These are phyloP conservation scores for Epichloe glyceriae DNA, from an alignment of 2,329 filamentous ascomycete species.

Conservation along the genomic window DNA sequence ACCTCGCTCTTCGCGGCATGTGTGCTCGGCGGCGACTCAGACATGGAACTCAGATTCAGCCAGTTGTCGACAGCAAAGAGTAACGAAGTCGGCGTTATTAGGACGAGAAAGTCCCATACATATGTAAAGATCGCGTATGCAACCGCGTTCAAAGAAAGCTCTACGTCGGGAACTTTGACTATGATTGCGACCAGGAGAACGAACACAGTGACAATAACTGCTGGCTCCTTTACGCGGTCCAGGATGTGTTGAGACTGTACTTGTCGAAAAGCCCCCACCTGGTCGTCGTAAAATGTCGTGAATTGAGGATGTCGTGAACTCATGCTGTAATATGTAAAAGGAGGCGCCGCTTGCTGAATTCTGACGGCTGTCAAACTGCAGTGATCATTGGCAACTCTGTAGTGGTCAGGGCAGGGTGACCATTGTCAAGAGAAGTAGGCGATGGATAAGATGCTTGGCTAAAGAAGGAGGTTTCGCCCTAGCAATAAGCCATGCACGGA, in stretches of 20 bases:
- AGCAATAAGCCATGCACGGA: not conserved
- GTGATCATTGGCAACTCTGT: slow-evolving; percentile 4
- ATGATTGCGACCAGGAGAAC: slow-evolving; percentile 20
- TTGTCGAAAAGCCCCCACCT: slow-evolving; percentile 20
- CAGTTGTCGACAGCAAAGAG: slow-evolving; percentile 44
- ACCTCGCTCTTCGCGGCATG: slow-evolving; percentile 51
- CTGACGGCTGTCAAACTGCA: slow-evolving; percentile 9
- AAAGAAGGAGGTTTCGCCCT: not conserved
- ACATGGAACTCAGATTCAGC: slow-evolving; percentile 34
- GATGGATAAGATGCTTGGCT: not conserved
- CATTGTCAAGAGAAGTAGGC: slow-evolving; percentile 8
- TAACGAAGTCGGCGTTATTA: slow-evolving; percentile 40
- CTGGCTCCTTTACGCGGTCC: slow-evolving; percentile 22
- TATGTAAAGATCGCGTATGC: slow-evolving; percentile 24
- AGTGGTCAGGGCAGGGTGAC: slow-evolving; percentile 7
- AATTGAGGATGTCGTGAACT: slow-evolving; percentile 20
- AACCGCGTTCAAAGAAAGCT: slow-evolving; percentile 17
- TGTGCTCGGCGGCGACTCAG: slow-evolving; percentile 24
- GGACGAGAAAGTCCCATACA: slow-evolving; percentile 49
- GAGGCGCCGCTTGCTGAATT: slow-evolving; percentile 1
- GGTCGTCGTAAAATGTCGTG: slow-evolving; percentile 23
- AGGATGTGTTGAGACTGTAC: slow-evolving; percentile 14
- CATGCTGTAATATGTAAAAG: slow-evolving; percentile 18
- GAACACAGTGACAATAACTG: slow-evolving; percentile 21
- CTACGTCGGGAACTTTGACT: slow-evolving; percentile 22